Conservation (phyloP, 768 basidiomycete species). For the Tremella fuciformis region DNA sequence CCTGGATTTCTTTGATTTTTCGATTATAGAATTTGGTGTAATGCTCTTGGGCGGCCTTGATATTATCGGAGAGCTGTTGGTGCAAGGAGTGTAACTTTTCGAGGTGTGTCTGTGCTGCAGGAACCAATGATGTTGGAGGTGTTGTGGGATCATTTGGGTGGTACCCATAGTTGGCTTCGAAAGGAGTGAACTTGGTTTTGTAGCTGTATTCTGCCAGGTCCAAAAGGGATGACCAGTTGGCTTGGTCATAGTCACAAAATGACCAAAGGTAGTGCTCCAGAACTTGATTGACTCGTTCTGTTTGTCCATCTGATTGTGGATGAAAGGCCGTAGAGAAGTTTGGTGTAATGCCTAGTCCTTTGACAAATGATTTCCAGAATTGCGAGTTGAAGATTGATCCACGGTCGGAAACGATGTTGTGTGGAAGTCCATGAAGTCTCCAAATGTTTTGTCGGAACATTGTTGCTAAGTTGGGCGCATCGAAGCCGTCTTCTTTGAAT, state of each 20-base stretch:
- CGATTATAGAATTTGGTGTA: neutral
- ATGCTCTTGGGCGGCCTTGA: constrained; percentile 2
- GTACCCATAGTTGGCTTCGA: constrained; percentile 5
- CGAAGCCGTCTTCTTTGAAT: constrained; percentile 11
- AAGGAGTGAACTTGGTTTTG: constrained; percentile 5
- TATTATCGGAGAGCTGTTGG: constrained; percentile 1
- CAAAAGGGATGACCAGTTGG: constrained; percentile 4
- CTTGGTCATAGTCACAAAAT: constrained; percentile 6
- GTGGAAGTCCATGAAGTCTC: constrained; percentile 10
- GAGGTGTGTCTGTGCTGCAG: neutral
- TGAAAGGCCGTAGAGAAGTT: constrained; percentile 55
- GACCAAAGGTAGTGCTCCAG: constrained; percentile 45
- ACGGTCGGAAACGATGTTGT: constrained; percentile 12
- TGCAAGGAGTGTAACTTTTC: neutral
- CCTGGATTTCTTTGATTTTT: neutral
- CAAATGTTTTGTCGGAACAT: constrained; percentile 8
- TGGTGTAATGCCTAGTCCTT: constrained; percentile 10
- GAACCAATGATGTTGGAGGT: constrained; percentile 56
- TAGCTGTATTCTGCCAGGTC: neutral
- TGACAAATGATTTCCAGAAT: constrained; percentile 15
- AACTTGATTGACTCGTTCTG: constrained; percentile 54
- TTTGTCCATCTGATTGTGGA: constrained; percentile 56
- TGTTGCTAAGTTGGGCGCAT: constrained; percentile 1
- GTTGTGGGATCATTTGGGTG: constrained; percentile 10
- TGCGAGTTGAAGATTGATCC: constrained; percentile 3